Percentiles rank a stretch among this genome's conserved stretches.
phyloP scores from a whole-genome alignment of 768 basidiomycete genomes.

The Boletellus ananas region DNA sequence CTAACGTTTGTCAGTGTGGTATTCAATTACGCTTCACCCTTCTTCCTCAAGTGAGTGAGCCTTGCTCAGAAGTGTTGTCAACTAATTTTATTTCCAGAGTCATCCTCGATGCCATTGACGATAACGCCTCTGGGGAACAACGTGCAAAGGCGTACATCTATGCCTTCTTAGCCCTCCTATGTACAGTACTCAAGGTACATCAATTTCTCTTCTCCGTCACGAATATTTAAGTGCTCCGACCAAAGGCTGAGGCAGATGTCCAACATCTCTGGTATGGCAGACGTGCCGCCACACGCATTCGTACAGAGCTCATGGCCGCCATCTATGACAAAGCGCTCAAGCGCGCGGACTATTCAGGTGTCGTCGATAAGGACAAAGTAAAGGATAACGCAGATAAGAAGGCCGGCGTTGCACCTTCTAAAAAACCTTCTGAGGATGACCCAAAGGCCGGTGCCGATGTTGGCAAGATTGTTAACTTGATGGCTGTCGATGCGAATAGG shows the following conservation, averaged over 20 bases:
- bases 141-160: constrained; percentile 69
- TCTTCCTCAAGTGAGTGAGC: constrained; percentile 67
- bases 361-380: constrained; percentile 51
- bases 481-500: constrained; percentile 75
- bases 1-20: constrained; percentile 66
- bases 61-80: background rate
- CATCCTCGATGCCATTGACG: constrained; percentile 57
- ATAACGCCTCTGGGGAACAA: constrained; percentile 42
- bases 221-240: background rate
- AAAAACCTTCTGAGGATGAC: constrained; percentile 38
- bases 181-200: constrained; percentile 35
- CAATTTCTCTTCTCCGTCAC: background rate
- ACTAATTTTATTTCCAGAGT: constrained; percentile 30
- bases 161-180: constrained; percentile 70
- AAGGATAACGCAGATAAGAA: constrained; percentile 23
- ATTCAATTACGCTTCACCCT: constrained; percentile 79
- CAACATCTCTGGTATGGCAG: constrained; percentile 81
- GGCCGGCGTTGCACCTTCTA: constrained; percentile 9
- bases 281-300: constrained; percentile 68
- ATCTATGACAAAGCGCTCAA: constrained; percentile 89
- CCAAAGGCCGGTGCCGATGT: constrained; percentile 77
- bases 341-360: constrained; percentile 78
- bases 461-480: constrained; percentile 87
- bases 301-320: constrained; percentile 75
- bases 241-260: constrained; percentile 58